phyloP scores from a whole-genome alignment of 306 rosid species.

The Rubus parviflorus region DNA sequence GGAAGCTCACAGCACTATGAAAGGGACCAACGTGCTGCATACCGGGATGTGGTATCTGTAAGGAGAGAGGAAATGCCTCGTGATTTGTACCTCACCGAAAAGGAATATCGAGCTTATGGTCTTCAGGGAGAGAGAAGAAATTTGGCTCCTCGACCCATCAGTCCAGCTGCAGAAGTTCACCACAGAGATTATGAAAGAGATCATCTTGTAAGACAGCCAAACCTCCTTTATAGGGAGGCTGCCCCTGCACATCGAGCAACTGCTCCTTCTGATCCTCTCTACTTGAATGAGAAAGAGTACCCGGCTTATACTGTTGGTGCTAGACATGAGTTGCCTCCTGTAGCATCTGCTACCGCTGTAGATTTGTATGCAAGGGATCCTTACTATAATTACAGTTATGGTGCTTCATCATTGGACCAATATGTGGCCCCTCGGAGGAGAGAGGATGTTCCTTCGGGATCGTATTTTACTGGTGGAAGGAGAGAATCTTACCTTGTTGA shows the following conservation, averaged over 20 bases:
- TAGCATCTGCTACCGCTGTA: constrained; percentile 21
- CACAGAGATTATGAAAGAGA: constrained; percentile 52
- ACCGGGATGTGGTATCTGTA: constrained; percentile 26
- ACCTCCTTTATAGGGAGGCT: constrained; percentile 29
- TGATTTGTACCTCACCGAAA: constrained; percentile 51
- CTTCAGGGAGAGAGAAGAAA: constrained; percentile 58
- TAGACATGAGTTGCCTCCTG: constrained; percentile 40
- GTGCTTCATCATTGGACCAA: constrained; percentile 42
- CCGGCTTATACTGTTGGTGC: constrained; percentile 36
- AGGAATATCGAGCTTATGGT: constrained; percentile 62
- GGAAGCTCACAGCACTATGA: constrained; percentile 67
- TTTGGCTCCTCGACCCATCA: constrained; percentile 28
- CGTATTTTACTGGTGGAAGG: constrained; percentile 43
- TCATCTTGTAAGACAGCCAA: constrained; percentile 40
- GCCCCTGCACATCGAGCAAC: constrained; percentile 44
- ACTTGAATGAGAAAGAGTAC: constrained; percentile 44
- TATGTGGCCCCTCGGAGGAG: constrained; percentile 45
- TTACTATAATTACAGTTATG: constrained; percentile 24
- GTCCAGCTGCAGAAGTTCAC: constrained; percentile 37
- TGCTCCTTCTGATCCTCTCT: constrained; percentile 38
- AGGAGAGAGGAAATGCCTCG: constrained; percentile 47
- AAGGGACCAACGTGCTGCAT: constrained; percentile 41
- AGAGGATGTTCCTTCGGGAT: constrained; percentile 42
- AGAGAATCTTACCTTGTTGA: constrained; percentile 25
- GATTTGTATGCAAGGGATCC: constrained; percentile 41